Base-by-base conservation (phyloP, 148 eudicot genomes). In the Heliosperma pusillum region DNA sequence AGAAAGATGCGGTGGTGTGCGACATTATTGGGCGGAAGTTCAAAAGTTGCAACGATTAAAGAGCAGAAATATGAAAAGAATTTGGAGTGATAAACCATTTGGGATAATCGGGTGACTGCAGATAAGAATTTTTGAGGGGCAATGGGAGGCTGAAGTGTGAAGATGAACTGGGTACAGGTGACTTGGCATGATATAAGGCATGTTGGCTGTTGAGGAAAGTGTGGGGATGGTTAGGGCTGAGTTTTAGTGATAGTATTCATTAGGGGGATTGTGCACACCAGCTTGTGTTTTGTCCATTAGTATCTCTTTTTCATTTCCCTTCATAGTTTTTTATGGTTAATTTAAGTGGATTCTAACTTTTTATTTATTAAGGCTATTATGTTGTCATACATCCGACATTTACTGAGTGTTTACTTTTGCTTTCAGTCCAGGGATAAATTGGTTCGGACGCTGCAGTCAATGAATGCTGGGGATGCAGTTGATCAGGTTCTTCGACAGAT, bases 401-500 rank as follows among this genome's bases (percentile, higher is more conserved):
- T 67, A 27, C 73, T 25, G 56, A 50, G 74, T 19, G 50, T 20
- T 73, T 63, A 50, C 66, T 77, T 71, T 66, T 68, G 20, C 72
- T 68, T 76, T 63, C 85, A 95, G 99, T 89, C 96, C 73, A 92
- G 97, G 86, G 99, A 95, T 30, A 90, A 80, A 80, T 77, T 95
- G 82, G 76, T 95, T 42, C 85, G 88, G 70, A 81, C 81, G 63
- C 82, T 95, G 45, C 88, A 92, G 42, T 85, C 81, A 75, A 89
- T 95, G 90, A 90, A 88, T 83, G 99, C 99, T 80, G 97, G 96
- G 63, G 99, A 95, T 77, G 99, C 99, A 9, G 99, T 87, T 66
- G 99, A 95, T 85, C 99, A 90, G 80, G 97, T 84, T 80, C 82
- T 92, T 42, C 86, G 99, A 24, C 96, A 91, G 78, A 87, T 89